A percentile compares a stretch with the other conserved stretches of the same genome.
phyloP scores from a whole-genome alignment of 345 rosid species.

The Ricinus communis region DNA sequence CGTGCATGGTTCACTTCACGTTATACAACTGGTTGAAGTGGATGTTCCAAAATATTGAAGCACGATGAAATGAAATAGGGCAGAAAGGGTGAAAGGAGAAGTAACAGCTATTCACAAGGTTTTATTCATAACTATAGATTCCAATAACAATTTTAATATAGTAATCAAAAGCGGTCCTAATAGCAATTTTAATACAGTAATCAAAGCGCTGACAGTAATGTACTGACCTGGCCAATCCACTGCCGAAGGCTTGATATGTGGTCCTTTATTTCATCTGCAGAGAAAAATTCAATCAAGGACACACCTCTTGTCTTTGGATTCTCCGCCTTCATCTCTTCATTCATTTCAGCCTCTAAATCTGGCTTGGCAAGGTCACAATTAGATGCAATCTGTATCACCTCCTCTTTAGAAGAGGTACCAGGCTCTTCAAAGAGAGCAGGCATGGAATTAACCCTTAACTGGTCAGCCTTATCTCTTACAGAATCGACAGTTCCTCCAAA shows the following conservation, averaged over 20 bases:
- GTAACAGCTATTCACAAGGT: not conserved
- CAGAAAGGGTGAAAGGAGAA: not conserved
- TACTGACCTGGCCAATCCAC: conserved; percentile 35
- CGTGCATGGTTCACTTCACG: not conserved
- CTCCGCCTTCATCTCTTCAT: conserved; percentile 15
- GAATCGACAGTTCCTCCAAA: conserved; percentile 9
- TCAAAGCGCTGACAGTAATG: not conserved
- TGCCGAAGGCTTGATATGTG: conserved; percentile 47
- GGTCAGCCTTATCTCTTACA: conserved; percentile 13
- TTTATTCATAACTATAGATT: not conserved
- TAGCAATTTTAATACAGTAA: not conserved
- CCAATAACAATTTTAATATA: too few species aligned
- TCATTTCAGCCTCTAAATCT: conserved; percentile 9
- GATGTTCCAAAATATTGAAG: not conserved
- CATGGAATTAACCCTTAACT: not conserved
- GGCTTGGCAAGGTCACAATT: conserved; percentile 8
- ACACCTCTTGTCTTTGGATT: conserved; percentile 30
- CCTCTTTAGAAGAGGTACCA: conserved; percentile 18
- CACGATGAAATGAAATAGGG: too few species aligned
- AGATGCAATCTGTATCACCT: not conserved
- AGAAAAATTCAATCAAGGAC: conserved; percentile 46
- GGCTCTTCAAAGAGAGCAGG: conserved; percentile 21
- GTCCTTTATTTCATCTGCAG: conserved; percentile 40
- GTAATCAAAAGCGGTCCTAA: not conserved
- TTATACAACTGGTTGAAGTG: not conserved